phyloP scores from a whole-genome alignment of 768 basidiomycete species.

The Boletus coccyginus region DNA sequence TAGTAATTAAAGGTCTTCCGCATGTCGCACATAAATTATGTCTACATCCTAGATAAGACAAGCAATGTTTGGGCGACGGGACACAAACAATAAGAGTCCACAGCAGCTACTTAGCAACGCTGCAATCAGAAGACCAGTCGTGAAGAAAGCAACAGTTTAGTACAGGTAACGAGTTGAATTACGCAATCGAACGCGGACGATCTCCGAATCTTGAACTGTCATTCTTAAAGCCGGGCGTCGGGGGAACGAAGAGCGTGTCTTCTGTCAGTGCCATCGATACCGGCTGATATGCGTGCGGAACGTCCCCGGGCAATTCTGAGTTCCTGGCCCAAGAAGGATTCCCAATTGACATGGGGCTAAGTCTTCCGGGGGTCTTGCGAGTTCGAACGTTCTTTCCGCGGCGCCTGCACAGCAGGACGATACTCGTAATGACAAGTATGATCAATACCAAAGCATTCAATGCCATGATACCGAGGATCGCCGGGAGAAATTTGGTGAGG shows the following conservation, averaged over 20 bases:
- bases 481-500: constrained; percentile 66
- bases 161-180: constrained; percentile 8
- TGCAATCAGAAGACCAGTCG: constrained; percentile 4
- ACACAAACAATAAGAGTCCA: constrained; percentile 8
- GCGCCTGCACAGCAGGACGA: constrained; percentile 53
- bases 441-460: constrained; percentile 73
- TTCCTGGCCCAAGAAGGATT: constrained; percentile 30
- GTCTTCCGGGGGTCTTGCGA: constrained; percentile 41
- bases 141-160: not conserved
- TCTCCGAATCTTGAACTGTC: constrained; percentile 28
- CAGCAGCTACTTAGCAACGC: not conserved
- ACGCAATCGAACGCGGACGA: constrained; percentile 45
- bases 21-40: constrained; percentile 2
- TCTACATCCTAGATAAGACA: constrained; percentile 10
- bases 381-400: constrained; percentile 35
- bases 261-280: constrained; percentile 55
- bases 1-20: constrained; percentile 12
- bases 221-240: constrained; percentile 55
- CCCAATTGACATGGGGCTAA: constrained; percentile 59
- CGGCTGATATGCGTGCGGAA: constrained; percentile 61
- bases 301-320: constrained; percentile 37
- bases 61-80: not conserved
- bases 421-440: constrained; percentile 51
- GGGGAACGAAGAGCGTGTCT: constrained; percentile 50
- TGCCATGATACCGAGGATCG: constrained; percentile 71